These are phyloP conservation scores for Tylopilus subfusipes DNA, from an alignment of 768 basidiomycete species.

Conservation along the genomic window DNA sequence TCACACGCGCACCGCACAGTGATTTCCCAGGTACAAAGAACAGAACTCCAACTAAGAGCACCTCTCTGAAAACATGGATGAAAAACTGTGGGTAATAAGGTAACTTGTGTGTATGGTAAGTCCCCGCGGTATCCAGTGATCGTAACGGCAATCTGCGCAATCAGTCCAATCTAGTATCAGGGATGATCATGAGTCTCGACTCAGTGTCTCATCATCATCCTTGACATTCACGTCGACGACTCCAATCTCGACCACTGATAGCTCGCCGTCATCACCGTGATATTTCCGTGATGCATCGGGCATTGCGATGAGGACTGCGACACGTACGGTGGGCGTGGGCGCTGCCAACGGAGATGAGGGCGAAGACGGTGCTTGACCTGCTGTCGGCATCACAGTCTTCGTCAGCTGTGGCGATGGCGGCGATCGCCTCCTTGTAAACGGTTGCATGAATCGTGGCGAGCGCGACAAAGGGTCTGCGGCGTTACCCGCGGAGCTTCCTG, in stretches of 20 bases:
- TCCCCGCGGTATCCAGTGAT: conserved; percentile 4
- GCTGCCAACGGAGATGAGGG: conserved; percentile 9
- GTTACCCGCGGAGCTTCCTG: background rate
- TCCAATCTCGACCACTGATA: conserved; percentile 35
- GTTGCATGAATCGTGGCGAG: conserved; percentile 12
- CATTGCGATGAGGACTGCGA: conserved; percentile 47
- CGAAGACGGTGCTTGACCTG: background rate
- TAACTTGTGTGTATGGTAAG: conserved; percentile 1
- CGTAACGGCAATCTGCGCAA: background rate
- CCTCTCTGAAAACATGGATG: background rate
- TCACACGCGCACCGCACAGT: background rate
- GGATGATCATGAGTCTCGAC: conserved; percentile 9
- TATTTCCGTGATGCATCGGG: conserved; percentile 21
- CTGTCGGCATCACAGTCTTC: conserved; percentile 1
- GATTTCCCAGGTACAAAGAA: background rate
- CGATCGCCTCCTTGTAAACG: conserved; percentile 15
- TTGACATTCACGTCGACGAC: conserved; percentile 19
- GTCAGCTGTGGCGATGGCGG: conserved; percentile 13
- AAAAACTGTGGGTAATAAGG: background rate
- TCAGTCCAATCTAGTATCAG: conserved; percentile 2
- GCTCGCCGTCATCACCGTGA: conserved; percentile 19
- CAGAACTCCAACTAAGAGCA: background rate
- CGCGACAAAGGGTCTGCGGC: conserved; percentile 5
- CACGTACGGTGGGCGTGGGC: conserved; percentile 28
- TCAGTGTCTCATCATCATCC: conserved; percentile 1